A percentile compares a stretch with the other conserved stretches of the same genome.
These are phyloP conservation scores for Conticribra guillardii DNA, from an alignment of 108 stramenopile genomes.

Conservation along the genomic window DNA sequence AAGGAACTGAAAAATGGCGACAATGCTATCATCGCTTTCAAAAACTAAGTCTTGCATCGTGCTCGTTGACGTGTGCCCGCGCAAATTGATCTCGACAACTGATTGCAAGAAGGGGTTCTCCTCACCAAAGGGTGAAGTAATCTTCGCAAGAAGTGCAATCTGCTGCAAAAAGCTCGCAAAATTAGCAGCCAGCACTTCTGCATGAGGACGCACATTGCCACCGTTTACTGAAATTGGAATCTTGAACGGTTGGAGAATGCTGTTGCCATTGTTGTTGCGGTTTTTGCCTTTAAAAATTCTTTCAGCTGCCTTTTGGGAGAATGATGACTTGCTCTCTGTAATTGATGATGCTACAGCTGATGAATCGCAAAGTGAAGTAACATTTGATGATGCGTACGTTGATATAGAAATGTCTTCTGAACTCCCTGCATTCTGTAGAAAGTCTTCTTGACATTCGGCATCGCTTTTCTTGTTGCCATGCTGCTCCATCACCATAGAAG, in stretches of 20 bases:
- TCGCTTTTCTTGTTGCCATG: conserved; percentile 9
- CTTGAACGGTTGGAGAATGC: conserved; percentile 34
- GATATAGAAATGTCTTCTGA: conserved; percentile 24
- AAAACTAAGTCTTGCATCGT: conserved; percentile 49
- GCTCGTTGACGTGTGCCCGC: conserved; percentile 19
- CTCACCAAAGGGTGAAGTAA: conserved; percentile 56
- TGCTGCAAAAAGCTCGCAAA: conserved; percentile 68
- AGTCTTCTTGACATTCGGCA: conserved; percentile 12
- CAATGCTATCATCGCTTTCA: conserved; percentile 26
- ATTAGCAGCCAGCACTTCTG: conserved; percentile 63
- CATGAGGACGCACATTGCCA: conserved; percentile 7
- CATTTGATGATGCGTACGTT: conserved; percentile 17
- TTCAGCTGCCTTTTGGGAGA: conserved; percentile 31
- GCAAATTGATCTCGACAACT: conserved; percentile 43
- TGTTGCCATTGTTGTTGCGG: too few species aligned
- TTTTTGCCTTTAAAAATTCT: conserved; percentile 32
- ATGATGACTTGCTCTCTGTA: conserved; percentile 13
- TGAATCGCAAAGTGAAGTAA: background rate
- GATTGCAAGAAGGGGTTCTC: conserved; percentile 60
- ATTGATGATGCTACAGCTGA: background rate
- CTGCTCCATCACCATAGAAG: conserved; percentile 32
- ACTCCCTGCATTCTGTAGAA: conserved; percentile 12
- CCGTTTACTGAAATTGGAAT: conserved; percentile 15
- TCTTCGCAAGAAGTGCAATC: conserved; percentile 46
- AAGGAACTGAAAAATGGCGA: conserved; percentile 35